Evolutionary conservation across 257 asterid species (phyloP).

Genomic region (Rehmannia glutinosa): DNA sequence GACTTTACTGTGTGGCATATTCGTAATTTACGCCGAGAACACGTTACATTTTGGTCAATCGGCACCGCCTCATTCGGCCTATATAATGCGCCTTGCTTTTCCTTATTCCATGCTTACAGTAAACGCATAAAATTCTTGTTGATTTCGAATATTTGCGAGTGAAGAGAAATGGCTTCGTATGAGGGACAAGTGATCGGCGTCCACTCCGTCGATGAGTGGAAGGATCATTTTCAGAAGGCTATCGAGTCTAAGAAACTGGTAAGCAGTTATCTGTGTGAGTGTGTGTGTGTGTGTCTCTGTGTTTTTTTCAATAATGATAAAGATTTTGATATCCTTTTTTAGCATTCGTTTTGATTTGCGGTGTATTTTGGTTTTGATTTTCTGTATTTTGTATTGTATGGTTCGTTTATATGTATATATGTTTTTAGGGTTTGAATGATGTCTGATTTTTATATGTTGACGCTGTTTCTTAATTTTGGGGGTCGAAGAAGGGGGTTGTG

Average conservation of each 20-base stretch:
- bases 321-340: not conserved
- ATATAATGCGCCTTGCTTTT: not conserved
- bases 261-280: not conserved
- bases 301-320: not conserved
- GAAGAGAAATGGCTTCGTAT: constrained; percentile 53
- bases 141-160: not conserved
- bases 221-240: constrained; percentile 33
- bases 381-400: not conserved
- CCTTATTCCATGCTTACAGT: not conserved
- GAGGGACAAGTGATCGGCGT: constrained; percentile 72
- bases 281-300: not conserved
- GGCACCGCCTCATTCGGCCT: not conserved
- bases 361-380: not conserved
- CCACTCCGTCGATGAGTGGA: constrained; percentile 60
- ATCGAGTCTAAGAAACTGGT: constrained; percentile 55
- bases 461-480: not conserved
- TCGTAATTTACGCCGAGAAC: not conserved
- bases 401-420: not conserved
- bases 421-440: not conserved
- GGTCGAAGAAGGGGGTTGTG: not conserved
- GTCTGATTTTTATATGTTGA: not conserved
- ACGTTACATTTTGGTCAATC: constrained; percentile 4
- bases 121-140: not conserved
- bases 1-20: constrained; percentile 7
- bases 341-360: not conserved